Conservation (phyloP, 2,329 filamentous ascomycete genomes). For the Colletotrichum lentis region DNA sequence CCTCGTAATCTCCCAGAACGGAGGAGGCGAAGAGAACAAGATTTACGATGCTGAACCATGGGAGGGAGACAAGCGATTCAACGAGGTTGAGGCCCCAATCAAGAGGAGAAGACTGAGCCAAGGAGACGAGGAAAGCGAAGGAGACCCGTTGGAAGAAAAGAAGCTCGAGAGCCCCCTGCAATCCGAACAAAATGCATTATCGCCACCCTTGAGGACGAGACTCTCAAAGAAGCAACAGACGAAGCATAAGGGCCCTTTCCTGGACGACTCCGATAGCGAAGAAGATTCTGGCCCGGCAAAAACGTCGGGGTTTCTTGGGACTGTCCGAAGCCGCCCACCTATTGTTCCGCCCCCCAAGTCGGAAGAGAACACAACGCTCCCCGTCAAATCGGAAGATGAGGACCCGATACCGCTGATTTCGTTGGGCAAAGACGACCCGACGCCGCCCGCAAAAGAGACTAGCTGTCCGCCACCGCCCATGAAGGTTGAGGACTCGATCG, state of each 20-base stretch:
- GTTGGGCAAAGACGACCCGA: constrained; percentile 5
- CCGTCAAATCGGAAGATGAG: background rate
- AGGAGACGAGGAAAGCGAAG: constrained; percentile 30
- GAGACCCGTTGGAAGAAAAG: constrained; percentile 3
- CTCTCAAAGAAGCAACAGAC: constrained; percentile 37
- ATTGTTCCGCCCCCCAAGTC: background rate
- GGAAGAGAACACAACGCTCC: background rate
- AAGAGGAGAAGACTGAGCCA: constrained; percentile 55
- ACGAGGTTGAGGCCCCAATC: constrained; percentile 48
- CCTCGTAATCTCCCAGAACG: background rate
- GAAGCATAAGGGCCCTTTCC: constrained; percentile 66
- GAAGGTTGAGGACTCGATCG: constrained; percentile 46
- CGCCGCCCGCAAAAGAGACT: constrained; percentile 26
- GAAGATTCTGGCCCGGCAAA: constrained; percentile 44
- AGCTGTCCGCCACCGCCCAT: constrained; percentile 38
- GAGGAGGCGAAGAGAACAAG: constrained; percentile 18
- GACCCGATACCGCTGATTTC: background rate
- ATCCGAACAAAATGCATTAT: constrained; percentile 16
- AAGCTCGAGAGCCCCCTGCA: constrained; percentile 4
- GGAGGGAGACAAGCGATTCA: constrained; percentile 42
- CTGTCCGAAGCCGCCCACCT: background rate
- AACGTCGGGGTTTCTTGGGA: background rate
- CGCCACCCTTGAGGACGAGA: constrained; percentile 12
- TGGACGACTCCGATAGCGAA: constrained; percentile 73
- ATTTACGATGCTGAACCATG: constrained; percentile 24